Conservation (phyloP, 1,284 basidiomycete genomes). For the Cutaneotrichosporon daszewskae region DNA sequence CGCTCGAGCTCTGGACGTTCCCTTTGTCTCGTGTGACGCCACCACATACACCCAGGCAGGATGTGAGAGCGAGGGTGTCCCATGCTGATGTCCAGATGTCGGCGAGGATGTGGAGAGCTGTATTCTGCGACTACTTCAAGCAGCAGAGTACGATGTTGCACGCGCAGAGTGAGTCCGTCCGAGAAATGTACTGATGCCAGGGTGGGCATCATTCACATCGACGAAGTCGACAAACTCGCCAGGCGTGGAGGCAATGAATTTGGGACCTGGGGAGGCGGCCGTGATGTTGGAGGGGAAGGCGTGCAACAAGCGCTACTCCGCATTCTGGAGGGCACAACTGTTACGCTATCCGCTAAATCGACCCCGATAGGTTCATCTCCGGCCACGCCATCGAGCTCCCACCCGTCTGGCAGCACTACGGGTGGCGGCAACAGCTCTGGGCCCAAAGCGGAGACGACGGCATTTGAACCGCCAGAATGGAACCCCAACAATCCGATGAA, state of each 20-base stretch:
- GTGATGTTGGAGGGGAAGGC: slow-evolving; percentile 92
- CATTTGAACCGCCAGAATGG: slow-evolving; percentile 30
- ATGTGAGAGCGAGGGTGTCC: slow-evolving; percentile 26
- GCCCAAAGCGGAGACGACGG: slow-evolving; percentile 21
- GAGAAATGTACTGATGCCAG: slow-evolving; percentile 46
- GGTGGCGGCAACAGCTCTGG: slow-evolving; percentile 5
- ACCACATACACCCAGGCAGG: slow-evolving; percentile 51
- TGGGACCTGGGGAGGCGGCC: slow-evolving; percentile 53
- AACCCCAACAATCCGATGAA: slow-evolving; percentile 41
- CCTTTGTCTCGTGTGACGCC: slow-evolving; percentile 62
- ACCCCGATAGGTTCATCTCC: slow-evolving; percentile 27
- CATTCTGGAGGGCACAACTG: slow-evolving; percentile 84
- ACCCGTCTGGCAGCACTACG: slow-evolving; percentile 1
- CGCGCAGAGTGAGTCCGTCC: slow-evolving; percentile 48
- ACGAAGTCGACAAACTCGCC: slow-evolving; percentile 91
- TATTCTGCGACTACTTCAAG: slow-evolving; percentile 74
- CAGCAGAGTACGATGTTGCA: slow-evolving; percentile 77
- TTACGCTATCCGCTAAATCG: slow-evolving; percentile 65
- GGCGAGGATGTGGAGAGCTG: slow-evolving; percentile 92
- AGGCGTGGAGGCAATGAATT: slow-evolving; percentile 57
- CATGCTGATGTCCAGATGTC: slow-evolving; percentile 59
- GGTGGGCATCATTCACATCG: slow-evolving; percentile 89
- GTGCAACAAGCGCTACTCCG: slow-evolving; percentile 87
- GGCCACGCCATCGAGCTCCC: slow-evolving; percentile 45
- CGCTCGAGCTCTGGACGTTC: slow-evolving; percentile 79